A percentile compares a stretch with the other conserved stretches of the same genome.
phyloP scores from a whole-genome alignment of 176 grass and related monocot genomes.

The Thalia dealbata region DNA sequence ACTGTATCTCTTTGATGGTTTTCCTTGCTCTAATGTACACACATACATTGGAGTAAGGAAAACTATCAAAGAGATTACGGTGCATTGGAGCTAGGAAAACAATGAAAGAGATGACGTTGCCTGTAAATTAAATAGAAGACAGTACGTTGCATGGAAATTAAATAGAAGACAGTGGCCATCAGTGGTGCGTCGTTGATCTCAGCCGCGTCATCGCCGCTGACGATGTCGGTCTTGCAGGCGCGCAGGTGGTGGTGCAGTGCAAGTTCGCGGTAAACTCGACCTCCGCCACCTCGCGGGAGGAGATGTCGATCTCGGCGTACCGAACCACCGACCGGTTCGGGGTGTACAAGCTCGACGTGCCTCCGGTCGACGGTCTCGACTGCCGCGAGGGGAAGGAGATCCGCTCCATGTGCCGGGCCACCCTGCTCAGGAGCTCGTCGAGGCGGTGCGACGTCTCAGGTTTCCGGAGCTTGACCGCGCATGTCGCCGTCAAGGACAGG shows the following conservation, averaged over 20 bases:
- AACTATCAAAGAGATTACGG: too few species aligned
- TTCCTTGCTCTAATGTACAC: too few species aligned
- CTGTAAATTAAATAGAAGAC: too few species aligned
- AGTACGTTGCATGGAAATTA: too few species aligned
- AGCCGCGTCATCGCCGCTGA: too few species aligned
- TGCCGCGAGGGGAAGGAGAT: conserved; percentile 75
- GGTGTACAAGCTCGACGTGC: conserved; percentile 90
- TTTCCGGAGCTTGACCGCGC: conserved; percentile 51
- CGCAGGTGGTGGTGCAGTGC: conserved; percentile 60
- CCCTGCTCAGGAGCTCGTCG: conserved; percentile 54
- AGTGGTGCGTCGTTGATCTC: background rate
- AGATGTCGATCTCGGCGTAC: conserved; percentile 74
- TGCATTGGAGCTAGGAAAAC: too few species aligned
- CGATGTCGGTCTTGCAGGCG: conserved; percentile 36
- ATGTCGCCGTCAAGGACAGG: conserved; percentile 58
- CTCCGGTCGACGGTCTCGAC: conserved; percentile 61
- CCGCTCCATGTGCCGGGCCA: conserved; percentile 71
- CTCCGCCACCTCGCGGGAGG: conserved; percentile 36
- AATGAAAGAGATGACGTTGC: too few species aligned
- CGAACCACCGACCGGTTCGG: conserved; percentile 75
- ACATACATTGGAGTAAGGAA: too few species aligned
- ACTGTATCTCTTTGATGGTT: too few species aligned
- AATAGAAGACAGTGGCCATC: too few species aligned
- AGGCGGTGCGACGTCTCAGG: conserved; percentile 66
- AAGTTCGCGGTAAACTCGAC: conserved; percentile 72